Conservation (phyloP, 352 stramenopile genomes). For the Halophytophthora polymorphica region DNA sequence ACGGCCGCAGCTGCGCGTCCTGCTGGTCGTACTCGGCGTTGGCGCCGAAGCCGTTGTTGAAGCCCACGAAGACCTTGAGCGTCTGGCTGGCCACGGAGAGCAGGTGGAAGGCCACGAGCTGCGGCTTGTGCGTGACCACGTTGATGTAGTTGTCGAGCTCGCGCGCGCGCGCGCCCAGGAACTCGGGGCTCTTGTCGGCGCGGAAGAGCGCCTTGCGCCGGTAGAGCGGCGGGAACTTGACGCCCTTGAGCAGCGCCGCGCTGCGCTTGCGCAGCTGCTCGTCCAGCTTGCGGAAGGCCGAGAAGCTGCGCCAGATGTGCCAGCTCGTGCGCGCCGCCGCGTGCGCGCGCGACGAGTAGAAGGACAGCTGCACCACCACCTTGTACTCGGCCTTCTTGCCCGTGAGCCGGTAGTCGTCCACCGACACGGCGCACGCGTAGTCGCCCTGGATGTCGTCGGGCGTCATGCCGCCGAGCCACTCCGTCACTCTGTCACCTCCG, state of each 20-base stretch:
- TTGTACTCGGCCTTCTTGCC: constrained; percentile 84
- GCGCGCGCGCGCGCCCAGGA: constrained; percentile 52
- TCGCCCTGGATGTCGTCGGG: constrained; percentile 82
- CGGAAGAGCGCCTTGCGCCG: constrained; percentile 67
- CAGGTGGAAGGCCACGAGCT: constrained; percentile 77
- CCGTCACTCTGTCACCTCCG: neutral
- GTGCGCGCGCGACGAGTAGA: constrained; percentile 75
- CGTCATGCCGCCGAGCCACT: constrained; percentile 43
- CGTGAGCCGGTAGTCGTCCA: constrained; percentile 67
- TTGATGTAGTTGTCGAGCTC: constrained; percentile 80
- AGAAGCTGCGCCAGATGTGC: constrained; percentile 84
- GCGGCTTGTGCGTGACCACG: constrained; percentile 51
- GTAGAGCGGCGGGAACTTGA: constrained; percentile 82
- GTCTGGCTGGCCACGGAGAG: constrained; percentile 67
- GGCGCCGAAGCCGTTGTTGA: constrained; percentile 68
- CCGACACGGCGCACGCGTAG: constrained; percentile 53
- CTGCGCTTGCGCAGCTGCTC: constrained; percentile 77
- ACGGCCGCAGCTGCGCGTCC: constrained; percentile 49
- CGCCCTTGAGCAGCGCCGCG: constrained; percentile 67
- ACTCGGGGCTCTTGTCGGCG: constrained; percentile 58
- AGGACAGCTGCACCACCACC: constrained; percentile 61
- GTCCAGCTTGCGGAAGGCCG: constrained; percentile 78
- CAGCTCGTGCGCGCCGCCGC: constrained; percentile 61
- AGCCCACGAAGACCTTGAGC: constrained; percentile 78
- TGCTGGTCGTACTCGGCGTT: constrained; percentile 72